Base-by-base conservation (phyloP, 2,329 filamentous ascomycete genomes). In the Cladosporium sp. region DNA sequence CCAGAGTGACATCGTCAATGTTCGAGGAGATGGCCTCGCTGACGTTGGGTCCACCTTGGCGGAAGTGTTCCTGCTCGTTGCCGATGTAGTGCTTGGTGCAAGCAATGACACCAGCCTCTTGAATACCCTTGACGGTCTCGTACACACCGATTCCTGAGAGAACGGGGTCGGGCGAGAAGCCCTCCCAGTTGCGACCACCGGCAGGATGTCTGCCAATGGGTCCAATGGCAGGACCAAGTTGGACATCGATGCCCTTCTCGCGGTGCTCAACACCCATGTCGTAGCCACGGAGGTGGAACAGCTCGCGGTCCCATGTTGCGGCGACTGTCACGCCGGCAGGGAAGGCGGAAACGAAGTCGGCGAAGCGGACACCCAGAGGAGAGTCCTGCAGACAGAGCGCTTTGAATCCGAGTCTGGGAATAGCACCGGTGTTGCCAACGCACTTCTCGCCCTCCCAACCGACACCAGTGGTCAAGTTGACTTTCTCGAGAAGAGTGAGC, bases 391-490 rank as follows among this genome's bases (percentile, higher is more conserved):
- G 81, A 77, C 93, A 97, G n/a, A 96, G 81, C 30, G 88, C 84
- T 71, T 85, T 87, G 71, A 93, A 85, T 12, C 88, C 89, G 5
- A 93, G 80, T 44, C 90, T 85, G 18, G 90, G 90, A 51, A 93
- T 84, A 7, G 89, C 82, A 49, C 91, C 91, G 36, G 75, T 78
- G 71, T 95, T 90, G 68, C 93, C 93, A 14, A 96, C 92, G 72
- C 92, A 95, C 69, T 85, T 83, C 68, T 91, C 91, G 59, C 86
- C 81, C 77, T 85, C 77, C 89, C 89, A 92, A 52, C 93, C 93
- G 69, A 90, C 87, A 77, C 94, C 94, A 0, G 93, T 97, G 2
- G 94, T 98, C 70, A 99, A 78, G 78, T 98, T 98, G 78, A 98
- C 92, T 81, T 97, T 97, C 78, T 97, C 93, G 12, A 88, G 76